Conservation (phyloP, 306 rosid genomes). For the Trifolium pratense region DNA sequence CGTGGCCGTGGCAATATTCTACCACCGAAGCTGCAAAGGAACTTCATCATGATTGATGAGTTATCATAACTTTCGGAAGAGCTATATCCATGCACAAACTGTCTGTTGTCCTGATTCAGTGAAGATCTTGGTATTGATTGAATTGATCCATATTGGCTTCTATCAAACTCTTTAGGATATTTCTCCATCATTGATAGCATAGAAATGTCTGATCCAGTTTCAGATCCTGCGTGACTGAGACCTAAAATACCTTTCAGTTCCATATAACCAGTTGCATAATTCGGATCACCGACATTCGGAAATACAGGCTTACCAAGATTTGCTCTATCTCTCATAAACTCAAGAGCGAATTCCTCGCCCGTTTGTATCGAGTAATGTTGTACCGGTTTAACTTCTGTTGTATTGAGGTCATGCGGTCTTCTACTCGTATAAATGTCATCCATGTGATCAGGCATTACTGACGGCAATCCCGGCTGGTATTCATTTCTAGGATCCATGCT, state of each 20-base stretch:
- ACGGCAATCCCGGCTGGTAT: slow-evolving; percentile 55
- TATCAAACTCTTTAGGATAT: slow-evolving; percentile 58
- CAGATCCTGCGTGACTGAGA: slow-evolving; percentile 54
- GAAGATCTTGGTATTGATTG: slow-evolving; percentile 60
- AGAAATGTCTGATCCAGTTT: slow-evolving; percentile 61
- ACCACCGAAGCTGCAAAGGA: slow-evolving; percentile 80
- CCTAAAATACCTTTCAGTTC: slow-evolving; percentile 61
- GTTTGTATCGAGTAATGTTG: slow-evolving; percentile 78
- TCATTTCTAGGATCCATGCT: slow-evolving; percentile 66
- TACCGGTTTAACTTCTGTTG: slow-evolving; percentile 57
- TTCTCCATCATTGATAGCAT: slow-evolving; percentile 55
- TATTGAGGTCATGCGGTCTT: slow-evolving; percentile 61
- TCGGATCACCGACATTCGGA: slow-evolving; percentile 60
- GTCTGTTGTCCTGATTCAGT: slow-evolving; percentile 54
- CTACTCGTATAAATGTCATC: slow-evolving; percentile 53
- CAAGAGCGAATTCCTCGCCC: slow-evolving; percentile 84
- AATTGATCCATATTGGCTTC: slow-evolving; percentile 59
- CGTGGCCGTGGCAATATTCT: slow-evolving; percentile 75
- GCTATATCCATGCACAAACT: slow-evolving; percentile 46
- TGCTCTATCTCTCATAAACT: slow-evolving; percentile 81
- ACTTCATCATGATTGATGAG: slow-evolving; percentile 61
- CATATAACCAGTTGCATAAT: slow-evolving; percentile 54
- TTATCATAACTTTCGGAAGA: slow-evolving; percentile 59
- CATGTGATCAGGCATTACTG: slow-evolving; percentile 57
- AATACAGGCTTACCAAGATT: slow-evolving; percentile 55